Percentiles rank a stretch among this genome's conserved stretches.
Conservation (phyloP, 768 basidiomycete genomes). For the Clitopilus hobsonii region DNA sequence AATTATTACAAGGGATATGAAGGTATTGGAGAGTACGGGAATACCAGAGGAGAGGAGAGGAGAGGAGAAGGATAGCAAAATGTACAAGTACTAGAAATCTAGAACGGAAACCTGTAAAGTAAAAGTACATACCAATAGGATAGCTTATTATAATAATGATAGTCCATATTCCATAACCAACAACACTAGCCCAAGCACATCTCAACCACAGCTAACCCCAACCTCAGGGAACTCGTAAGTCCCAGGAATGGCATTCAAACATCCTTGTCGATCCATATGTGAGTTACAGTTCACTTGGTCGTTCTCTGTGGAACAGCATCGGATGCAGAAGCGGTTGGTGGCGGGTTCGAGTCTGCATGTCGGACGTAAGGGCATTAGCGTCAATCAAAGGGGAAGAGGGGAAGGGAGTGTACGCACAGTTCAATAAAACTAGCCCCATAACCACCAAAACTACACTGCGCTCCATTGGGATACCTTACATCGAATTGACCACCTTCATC, state of each 20-base stretch:
- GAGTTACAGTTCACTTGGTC: constrained; percentile 50
- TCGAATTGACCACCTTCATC: constrained; percentile 49
- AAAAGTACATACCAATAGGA: too few relatives aligned
- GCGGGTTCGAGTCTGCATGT: constrained; percentile 40
- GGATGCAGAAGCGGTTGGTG: constrained; percentile 41
- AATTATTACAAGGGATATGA: too few relatives aligned
- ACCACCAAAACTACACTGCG: constrained; percentile 47
- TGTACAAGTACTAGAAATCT: not conserved
- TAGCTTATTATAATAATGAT: not conserved
- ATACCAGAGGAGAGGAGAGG: too few relatives aligned
- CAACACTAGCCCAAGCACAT: not conserved
- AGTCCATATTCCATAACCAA: not conserved
- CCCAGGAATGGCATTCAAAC: constrained; percentile 38
- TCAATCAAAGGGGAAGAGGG: not conserved
- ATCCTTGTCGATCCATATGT: constrained; percentile 41
- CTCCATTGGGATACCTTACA: constrained; percentile 47
- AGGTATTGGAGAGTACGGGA: too few relatives aligned
- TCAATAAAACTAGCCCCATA: constrained; percentile 49
- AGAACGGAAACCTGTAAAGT: not conserved
- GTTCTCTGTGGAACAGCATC: constrained; percentile 35
- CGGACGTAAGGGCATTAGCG: not conserved
- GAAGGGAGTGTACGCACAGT: constrained; percentile 27
- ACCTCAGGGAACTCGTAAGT: constrained; percentile 35
- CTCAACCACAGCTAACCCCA: not conserved
- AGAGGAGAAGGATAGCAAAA: not conserved